phyloP scores from a whole-genome alignment of 305 asterid genomes.

The Fraxinus albicans region DNA sequence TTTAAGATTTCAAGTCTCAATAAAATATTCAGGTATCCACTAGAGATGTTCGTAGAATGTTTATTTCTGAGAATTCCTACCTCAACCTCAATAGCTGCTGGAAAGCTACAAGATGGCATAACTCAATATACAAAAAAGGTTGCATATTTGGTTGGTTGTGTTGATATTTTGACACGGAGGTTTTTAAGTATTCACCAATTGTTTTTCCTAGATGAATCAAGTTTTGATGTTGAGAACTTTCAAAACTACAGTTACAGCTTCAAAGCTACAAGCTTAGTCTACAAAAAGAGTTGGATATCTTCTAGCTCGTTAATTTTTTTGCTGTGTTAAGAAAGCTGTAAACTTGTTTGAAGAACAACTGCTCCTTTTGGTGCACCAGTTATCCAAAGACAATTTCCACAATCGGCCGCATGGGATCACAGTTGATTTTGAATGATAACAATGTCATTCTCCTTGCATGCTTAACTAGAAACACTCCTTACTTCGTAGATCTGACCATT shows the following conservation, averaged over 20 bases:
- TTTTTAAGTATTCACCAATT: not conserved
- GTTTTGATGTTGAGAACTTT: not conserved
- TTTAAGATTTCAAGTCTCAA: not conserved
- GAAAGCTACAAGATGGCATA: not conserved
- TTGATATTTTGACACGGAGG: not conserved
- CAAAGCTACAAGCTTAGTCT: not conserved
- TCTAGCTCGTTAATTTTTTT: not conserved
- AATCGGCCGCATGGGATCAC: not conserved
- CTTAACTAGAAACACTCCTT: not conserved
- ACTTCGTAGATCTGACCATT: not conserved
- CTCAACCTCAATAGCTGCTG: not conserved
- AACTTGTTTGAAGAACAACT: not conserved
- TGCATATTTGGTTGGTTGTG: not conserved
- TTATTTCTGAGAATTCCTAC: not conserved
- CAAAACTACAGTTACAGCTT: not conserved
- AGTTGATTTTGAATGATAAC: not conserved
- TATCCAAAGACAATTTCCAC: not conserved
- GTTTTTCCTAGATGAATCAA: not conserved
- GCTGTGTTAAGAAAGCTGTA: not conserved
- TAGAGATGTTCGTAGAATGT: not conserved
- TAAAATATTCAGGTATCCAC: not conserved
- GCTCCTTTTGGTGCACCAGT: not conserved
- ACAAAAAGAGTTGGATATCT: not conserved
- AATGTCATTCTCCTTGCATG: not conserved
- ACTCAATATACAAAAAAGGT: not conserved